phyloP scores from a whole-genome alignment of 2,329 filamentous ascomycete genomes.

The Trichoderma breve region DNA sequence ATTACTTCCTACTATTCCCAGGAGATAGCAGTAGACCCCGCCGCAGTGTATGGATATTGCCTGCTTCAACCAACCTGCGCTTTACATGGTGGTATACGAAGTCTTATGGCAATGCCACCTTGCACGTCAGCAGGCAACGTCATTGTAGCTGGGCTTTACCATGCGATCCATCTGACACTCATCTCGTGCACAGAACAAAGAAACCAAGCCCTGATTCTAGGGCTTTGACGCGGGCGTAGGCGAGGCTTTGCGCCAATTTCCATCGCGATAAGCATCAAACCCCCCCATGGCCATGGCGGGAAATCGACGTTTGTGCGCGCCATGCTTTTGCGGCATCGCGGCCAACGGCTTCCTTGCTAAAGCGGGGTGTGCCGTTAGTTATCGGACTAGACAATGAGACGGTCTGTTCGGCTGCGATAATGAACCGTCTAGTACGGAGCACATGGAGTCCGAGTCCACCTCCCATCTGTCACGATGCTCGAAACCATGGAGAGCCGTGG shows the following conservation, averaged over 20 bases:
- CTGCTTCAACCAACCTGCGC: background rate
- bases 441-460: constrained; percentile 7
- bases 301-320: constrained; percentile 6
- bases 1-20: background rate
- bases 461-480: background rate
- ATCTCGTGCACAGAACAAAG: background rate
- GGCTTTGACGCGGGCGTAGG: constrained; percentile 13
- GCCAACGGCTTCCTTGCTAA: background rate
- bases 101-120: background rate
- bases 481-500: constrained; percentile 9
- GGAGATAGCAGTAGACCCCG: background rate
- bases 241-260: constrained; percentile 15
- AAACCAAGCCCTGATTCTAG: constrained; percentile 17
- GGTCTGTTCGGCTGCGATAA: constrained; percentile 6
- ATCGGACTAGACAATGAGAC: background rate
- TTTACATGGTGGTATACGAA: background rate
- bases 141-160: background rate
- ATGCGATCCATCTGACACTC: background rate
- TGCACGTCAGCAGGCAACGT: background rate
- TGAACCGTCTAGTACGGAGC: constrained; percentile 14
- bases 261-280: constrained; percentile 8
- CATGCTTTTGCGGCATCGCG: constrained; percentile 6
- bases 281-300: background rate
- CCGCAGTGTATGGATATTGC: background rate
- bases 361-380: constrained; percentile 17